phyloP scores from a whole-genome alignment of 2,329 filamentous ascomycete species.

The Talaromyces sp. region DNA sequence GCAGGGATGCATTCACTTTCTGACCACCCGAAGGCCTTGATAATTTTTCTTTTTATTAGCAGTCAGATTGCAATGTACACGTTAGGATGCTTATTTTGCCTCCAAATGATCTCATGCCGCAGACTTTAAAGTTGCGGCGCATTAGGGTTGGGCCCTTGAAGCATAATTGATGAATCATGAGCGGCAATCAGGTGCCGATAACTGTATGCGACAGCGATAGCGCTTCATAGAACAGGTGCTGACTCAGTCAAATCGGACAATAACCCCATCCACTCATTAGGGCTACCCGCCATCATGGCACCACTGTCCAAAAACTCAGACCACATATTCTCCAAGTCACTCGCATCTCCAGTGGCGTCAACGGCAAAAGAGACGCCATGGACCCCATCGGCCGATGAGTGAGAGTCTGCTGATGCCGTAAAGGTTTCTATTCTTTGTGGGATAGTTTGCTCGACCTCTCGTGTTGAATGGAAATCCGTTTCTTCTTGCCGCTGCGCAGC shows the following conservation, averaged over 20 bases:
- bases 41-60: too few species aligned
- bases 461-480: neutral
- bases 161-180: neutral
- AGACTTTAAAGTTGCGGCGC: conserved; percentile 6
- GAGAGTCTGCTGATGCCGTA: neutral
- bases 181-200: neutral
- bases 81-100: neutral
- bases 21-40: neutral
- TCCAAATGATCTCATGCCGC: conserved; percentile 12
- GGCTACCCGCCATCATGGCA: conserved; percentile 22
- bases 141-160: neutral
- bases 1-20: neutral
- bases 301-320: conserved; percentile 30
- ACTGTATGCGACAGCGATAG: neutral
- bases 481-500: neutral
- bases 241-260: conserved; percentile 28
- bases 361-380: neutral
- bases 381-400: neutral
- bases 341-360: conserved; percentile 6
- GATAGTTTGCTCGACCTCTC: neutral
- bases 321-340: conserved; percentile 32
- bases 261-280: conserved; percentile 31
- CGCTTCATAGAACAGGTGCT: neutral
- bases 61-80: neutral
- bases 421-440: neutral